phyloP scores from a whole-genome alignment of 2,329 filamentous ascomycete genomes.

The Acrodontium crateriforme region DNA sequence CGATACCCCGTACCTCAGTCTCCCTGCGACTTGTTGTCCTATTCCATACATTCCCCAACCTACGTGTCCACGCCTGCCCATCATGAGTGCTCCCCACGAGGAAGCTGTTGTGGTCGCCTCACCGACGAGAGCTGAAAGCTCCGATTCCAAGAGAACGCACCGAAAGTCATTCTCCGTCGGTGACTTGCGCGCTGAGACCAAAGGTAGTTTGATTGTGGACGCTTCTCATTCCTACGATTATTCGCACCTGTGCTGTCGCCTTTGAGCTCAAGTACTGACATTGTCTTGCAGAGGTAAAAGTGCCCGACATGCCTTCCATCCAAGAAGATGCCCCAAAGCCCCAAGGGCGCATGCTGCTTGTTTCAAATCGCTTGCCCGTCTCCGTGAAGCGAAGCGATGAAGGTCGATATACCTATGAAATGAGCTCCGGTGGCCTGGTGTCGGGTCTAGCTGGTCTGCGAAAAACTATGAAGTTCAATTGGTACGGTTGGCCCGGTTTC shows the following conservation, averaged over 20 bases:
- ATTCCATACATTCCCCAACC: too few relatives aligned
- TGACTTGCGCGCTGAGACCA: conserved; percentile 5
- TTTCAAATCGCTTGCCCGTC: conserved; percentile 90
- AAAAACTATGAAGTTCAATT: conserved; percentile 89
- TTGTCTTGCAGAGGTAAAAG: conserved; percentile 4
- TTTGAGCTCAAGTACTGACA: conserved; percentile 1
- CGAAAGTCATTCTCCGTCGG: conserved; percentile 5
- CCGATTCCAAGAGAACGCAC: too few relatives aligned
- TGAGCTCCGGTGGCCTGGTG: conserved; percentile 93
- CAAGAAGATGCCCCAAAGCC: conserved; percentile 20
- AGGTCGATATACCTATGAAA: conserved; percentile 83
- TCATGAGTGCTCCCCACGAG: too few relatives aligned
- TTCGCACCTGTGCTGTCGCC: not conserved
- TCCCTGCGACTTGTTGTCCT: too few relatives aligned
- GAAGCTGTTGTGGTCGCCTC: too few relatives aligned
- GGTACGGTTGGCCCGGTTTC: conserved; percentile 95
- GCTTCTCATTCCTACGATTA: not conserved
- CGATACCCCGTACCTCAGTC: too few relatives aligned
- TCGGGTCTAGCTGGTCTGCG: conserved; percentile 82
- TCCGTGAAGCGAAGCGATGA: conserved; percentile 91
- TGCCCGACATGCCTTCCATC: conserved; percentile 21
- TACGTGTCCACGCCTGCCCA: too few relatives aligned
- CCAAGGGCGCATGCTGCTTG: conserved; percentile 54
- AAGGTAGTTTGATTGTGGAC: conserved; percentile 1
- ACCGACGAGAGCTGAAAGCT: too few relatives aligned